Evolutionary conservation across 2,329 filamentous ascomycete species (phyloP), one percentile per base, ranked within the genome.

Genomic region (Cladobotryum protrusum): DNA sequence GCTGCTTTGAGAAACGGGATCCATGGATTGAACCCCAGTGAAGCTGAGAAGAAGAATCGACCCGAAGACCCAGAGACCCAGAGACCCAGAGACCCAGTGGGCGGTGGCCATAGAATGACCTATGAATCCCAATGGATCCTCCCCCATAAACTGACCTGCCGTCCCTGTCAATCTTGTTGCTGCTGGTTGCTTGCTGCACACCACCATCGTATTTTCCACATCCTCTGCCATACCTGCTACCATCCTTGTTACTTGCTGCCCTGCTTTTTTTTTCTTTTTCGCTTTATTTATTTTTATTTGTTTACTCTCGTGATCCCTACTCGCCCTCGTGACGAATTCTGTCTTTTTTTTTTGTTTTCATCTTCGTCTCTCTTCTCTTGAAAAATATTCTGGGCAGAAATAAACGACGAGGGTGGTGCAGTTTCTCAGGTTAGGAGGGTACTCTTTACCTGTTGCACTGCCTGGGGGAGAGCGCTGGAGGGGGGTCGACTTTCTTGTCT

Each of bases 181-280:
- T 43, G 33, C 44, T 43, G 39, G n/a, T n/a, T 29, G 34, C 42
- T 39, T 52, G 40, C 49, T 44, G 49, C 49, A 52, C 49, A 48
- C 24, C n/a, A n/a, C 49, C 49, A 39, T 52, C 49, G 49, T 52
- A 52, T 52, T 52, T 24, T 32, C 35, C 24, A 29, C 19, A 33
- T 48, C 41, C 19, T 19, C n/a, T 12, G 12, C 20, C 34, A 29
- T 49, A 11, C 24, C 2, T 51, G 47, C 40, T 36, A 45, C 37
- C 42, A 29, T 8, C 34, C 39, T 29, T 9, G 24, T 29, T n/a
- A n/a, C n/a, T 44, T 49, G 36, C 42, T 29, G 46, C 19, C 42
- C 20, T 42, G 15, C 14, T 40, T 11, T 29, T 29, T 24, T 4
- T 24, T 24, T 24, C 4, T 24, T 29, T 29, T 8, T n/a, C n/a